phyloP scores from a whole-genome alignment of 352 stramenopile species.

The Globisporangium paddicum region DNA sequence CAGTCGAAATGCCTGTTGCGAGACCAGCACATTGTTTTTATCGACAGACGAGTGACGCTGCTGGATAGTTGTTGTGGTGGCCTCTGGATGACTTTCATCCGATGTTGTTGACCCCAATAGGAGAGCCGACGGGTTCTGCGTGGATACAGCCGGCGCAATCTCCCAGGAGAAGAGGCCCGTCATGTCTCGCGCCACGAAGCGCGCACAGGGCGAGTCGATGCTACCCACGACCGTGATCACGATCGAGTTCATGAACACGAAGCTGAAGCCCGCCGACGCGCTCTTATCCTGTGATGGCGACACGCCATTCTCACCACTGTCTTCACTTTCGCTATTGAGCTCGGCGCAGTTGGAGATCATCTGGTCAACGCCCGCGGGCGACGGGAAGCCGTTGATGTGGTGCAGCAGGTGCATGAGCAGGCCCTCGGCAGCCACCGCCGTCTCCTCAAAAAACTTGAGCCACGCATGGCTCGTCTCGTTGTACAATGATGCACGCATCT shows the following conservation, averaged over 20 bases:
- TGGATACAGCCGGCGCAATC: conserved; percentile 39
- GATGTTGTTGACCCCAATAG: not conserved
- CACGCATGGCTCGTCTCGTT: conserved; percentile 63
- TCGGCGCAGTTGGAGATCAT: conserved; percentile 81
- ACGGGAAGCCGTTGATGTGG: conserved; percentile 83
- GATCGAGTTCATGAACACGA: conserved; percentile 88
- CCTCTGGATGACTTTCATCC: not conserved
- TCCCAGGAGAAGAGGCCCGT: conserved; percentile 85
- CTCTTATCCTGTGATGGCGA: conserved; percentile 15
- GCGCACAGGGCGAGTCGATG: conserved; percentile 64
- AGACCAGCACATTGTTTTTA: not conserved
- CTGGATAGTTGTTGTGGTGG: not conserved
- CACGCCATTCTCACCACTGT: conserved; percentile 15
- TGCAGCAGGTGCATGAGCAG: conserved; percentile 84
- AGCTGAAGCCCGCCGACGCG: conserved; percentile 49
- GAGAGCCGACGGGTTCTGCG: not conserved
- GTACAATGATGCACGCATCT: conserved; percentile 80
- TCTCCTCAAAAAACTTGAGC: conserved; percentile 85
- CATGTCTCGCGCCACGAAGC: conserved; percentile 82
- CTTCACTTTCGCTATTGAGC: conserved; percentile 42
- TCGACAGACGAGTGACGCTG: not conserved
- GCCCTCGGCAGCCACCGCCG: conserved; percentile 71
- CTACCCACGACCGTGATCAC: conserved; percentile 82
- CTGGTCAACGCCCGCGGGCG: conserved; percentile 76
- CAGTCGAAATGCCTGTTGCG: conserved; percentile 28